Evolutionary conservation across 2,329 filamentous ascomycete species (phyloP).

Genomic region (Penicillium paneum): DNA sequence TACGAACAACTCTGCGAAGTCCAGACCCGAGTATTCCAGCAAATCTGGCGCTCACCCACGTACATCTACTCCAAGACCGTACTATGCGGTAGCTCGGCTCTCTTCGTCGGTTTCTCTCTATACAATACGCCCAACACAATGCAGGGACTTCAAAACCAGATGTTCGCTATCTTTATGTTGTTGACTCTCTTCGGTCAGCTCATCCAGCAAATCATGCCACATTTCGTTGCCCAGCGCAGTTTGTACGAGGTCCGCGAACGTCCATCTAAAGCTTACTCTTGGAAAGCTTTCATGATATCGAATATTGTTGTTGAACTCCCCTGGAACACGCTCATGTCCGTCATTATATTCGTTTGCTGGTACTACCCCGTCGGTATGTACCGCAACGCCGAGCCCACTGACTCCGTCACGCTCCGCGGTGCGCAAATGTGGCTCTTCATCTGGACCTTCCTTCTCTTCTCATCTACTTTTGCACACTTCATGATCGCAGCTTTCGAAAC

Average conservation of each 20-base stretch:
- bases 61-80: slow-evolving; percentile 72
- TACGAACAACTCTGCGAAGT: background rate
- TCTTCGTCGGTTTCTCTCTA: slow-evolving; percentile 79
- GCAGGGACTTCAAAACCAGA: slow-evolving; percentile 79
- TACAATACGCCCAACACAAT: slow-evolving; percentile 67
- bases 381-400: slow-evolving; percentile 35
- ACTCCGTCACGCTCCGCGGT: too few species aligned
- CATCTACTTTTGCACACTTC: too few species aligned
- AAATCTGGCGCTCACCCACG: background rate
- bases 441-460: too few species aligned
- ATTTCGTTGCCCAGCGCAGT: slow-evolving; percentile 54
- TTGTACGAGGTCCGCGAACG: slow-evolving; percentile 58
- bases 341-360: slow-evolving; percentile 73
- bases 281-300: slow-evolving; percentile 62
- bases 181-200: slow-evolving; percentile 54
- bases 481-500: too few species aligned
- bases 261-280: slow-evolving; percentile 66
- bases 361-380: slow-evolving; percentile 62
- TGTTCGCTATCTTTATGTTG: slow-evolving; percentile 83
- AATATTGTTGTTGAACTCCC: slow-evolving; percentile 1
- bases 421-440: too few species aligned
- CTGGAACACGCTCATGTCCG: slow-evolving; percentile 32
- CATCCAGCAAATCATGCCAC: slow-evolving; percentile 54
- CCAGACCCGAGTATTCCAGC: too few species aligned
- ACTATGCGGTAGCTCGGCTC: slow-evolving; percentile 62